Base-by-base conservation (phyloP, 1,139 yeast genomes). In the Candida sp. region DNA sequence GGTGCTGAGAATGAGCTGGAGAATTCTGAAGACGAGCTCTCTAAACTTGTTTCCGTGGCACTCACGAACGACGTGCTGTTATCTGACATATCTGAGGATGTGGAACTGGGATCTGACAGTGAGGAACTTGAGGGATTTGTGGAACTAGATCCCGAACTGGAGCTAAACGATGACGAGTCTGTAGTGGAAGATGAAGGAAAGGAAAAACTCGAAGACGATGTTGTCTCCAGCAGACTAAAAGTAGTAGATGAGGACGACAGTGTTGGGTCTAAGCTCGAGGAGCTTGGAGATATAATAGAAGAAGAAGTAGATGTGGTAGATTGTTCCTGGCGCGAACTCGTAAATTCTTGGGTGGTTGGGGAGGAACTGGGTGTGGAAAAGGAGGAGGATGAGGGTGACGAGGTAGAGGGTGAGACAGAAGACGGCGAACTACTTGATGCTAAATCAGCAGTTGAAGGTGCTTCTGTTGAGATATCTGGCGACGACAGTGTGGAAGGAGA, bases 1-100 rank as follows among this genome's bases (percentile, higher is more conserved):
- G 31, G 25, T n/a, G 31, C n/a, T 9, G 42, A 40, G 6, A 8
- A 23, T 23, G 40, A 37, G 27, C 40, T 37, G 3, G 40, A 3
- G 7, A 37, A 4, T 11, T 26, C 42, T n/a, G 42, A 22, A 26
- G 42, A 17, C 8, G 41, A 38, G 27, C 31, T 38, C 22, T 25
- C 31, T 38, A 38, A 26, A 11, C 32, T 38, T 6, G 43, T 40
- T 3, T 40, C 43, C 4, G 34, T 37, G 7, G 46, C 33, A 33
- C 33, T 33, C 7, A 34, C 40, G 27, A 43, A 48, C 5, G 33
- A 9, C 17, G 37, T 28, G 25, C 28, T 37, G 22, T 38, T 34
- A 34, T 42, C 46, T 22, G 47, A 48, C 46, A 44, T 48, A 28
- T 46, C 42, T 25, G 49, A 35, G 17, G 17, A 17, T 17, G 17